phyloP scores from a whole-genome alignment of 2,329 filamentous ascomycete genomes.

The Fusarium camptoceras region DNA sequence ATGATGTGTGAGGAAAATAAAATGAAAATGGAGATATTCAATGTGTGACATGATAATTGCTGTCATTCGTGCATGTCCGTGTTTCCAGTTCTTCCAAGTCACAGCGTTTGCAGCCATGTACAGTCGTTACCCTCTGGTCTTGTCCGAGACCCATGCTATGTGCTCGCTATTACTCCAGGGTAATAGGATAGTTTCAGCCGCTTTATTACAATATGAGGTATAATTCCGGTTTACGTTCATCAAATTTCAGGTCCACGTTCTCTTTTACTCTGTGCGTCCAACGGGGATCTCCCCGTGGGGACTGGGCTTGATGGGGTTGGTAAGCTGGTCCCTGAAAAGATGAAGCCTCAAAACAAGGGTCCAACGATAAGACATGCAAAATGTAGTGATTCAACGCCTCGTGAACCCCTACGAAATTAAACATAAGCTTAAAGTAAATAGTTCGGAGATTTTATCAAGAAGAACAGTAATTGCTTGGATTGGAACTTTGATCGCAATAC shows the following conservation, averaged over 20 bases:
- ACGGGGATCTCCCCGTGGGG: constrained; percentile 14
- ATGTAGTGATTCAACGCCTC: background rate
- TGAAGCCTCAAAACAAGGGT: background rate
- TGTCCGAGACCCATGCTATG: constrained; percentile 15
- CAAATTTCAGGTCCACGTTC: background rate
- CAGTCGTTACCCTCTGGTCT: constrained; percentile 7
- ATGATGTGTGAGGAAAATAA: background rate
- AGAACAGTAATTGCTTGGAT: background rate
- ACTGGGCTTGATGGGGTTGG: constrained; percentile 10
- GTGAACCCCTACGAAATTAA: background rate
- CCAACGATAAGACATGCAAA: background rate
- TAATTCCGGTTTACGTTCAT: background rate
- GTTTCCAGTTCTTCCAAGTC: background rate
- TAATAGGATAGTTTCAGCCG: background rate
- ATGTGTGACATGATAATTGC: background rate
- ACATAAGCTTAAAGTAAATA: background rate
- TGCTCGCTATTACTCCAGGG: background rate
- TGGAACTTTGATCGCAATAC: background rate
- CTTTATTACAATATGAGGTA: background rate
- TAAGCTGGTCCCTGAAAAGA: constrained; percentile 9
- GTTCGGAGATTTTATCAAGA: background rate
- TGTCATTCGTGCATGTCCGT: background rate
- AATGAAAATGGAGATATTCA: background rate
- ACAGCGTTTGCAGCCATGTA: background rate
- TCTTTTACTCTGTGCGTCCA: background rate